These are phyloP conservation scores for Fusarium cicatricum DNA, from an alignment of 2,329 filamentous ascomycete species.

Conservation along the genomic window DNA sequence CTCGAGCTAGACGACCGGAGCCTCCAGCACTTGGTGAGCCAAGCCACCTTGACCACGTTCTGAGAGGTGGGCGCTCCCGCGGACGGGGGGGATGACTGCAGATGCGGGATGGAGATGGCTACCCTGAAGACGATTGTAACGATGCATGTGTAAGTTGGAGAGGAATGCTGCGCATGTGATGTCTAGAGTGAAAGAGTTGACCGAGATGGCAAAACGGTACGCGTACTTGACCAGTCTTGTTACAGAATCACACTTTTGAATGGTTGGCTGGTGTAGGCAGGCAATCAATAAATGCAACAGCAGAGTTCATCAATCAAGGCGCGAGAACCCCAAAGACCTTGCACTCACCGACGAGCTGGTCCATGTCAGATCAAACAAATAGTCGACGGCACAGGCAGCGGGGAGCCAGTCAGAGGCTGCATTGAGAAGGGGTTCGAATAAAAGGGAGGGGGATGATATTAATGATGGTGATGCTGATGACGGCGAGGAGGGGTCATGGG, in stretches of 20 bases:
- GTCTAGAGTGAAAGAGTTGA: not conserved
- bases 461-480: too few species aligned
- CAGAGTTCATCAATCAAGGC: not conserved
- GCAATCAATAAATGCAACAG: not conserved
- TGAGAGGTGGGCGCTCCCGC: slow-evolving; percentile 19
- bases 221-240: too few species aligned
- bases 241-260: slow-evolving; percentile 5
- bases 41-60: slow-evolving; percentile 28
- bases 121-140: slow-evolving; percentile 19
- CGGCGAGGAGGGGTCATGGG: slow-evolving; percentile 11
- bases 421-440: slow-evolving; percentile 13
- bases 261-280: slow-evolving; percentile 6
- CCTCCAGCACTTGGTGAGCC: slow-evolving; percentile 29
- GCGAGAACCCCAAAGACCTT: slow-evolving; percentile 31
- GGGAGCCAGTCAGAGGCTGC: slow-evolving; percentile 10
- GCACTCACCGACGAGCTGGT: slow-evolving; percentile 34
- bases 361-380: slow-evolving; percentile 34
- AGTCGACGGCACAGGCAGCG: slow-evolving; percentile 16
- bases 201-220: not conserved
- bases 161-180: slow-evolving; percentile 36
- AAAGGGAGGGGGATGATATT: slow-evolving; percentile 3
- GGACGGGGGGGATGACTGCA: slow-evolving; percentile 18
- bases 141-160: slow-evolving; percentile 24
- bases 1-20: slow-evolving; percentile 26
- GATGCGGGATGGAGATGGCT: slow-evolving; percentile 22